phyloP scores from a whole-genome alignment of 768 basidiomycete genomes.

The Tephrocybe sp. region DNA sequence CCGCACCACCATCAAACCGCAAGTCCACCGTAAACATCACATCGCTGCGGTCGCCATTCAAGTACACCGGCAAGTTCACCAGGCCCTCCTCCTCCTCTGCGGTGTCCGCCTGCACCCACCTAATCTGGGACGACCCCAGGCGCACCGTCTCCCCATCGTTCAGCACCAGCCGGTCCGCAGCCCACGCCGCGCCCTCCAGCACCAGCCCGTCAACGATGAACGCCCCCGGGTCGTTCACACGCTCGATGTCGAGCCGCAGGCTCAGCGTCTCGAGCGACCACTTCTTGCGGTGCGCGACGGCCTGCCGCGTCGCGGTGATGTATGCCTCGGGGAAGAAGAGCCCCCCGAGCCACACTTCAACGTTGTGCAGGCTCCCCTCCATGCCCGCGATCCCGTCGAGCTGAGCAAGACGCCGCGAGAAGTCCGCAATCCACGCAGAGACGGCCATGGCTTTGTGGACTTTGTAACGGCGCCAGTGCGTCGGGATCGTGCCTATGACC shows the following conservation, averaged over 20 bases:
- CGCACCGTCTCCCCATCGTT: slow-evolving; percentile 85
- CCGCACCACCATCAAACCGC: slow-evolving; percentile 68
- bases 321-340: slow-evolving; percentile 97
- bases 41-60: slow-evolving; percentile 87
- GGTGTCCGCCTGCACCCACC: slow-evolving; percentile 70
- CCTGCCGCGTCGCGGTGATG: slow-evolving; percentile 92
- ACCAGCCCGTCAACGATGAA: slow-evolving; percentile 89
- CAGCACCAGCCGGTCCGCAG: slow-evolving; percentile 63
- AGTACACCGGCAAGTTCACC: slow-evolving; percentile 89
- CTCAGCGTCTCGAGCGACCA: slow-evolving; percentile 91
- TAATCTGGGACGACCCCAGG: slow-evolving; percentile 78
- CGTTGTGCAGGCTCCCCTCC: slow-evolving; percentile 56
- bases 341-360: slow-evolving; percentile 91
- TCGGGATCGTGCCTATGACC: slow-evolving; percentile 75
- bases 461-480: slow-evolving; percentile 89
- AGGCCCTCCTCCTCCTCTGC: slow-evolving; percentile 35
- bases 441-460: slow-evolving; percentile 80
- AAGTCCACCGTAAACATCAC: slow-evolving; percentile 89
- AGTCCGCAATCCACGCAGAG: slow-evolving; percentile 82
- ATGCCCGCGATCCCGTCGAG: slow-evolving; percentile 69
- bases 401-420: slow-evolving; percentile 79
- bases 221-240: slow-evolving; percentile 71
- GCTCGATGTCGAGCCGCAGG: slow-evolving; percentile 79
- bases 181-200: slow-evolving; percentile 86
- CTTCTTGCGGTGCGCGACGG: slow-evolving; percentile 89